These are phyloP conservation scores for Pseudotsuga menziesii DNA, from an alignment of 75 land plant genomes.

Conservation along the genomic window DNA sequence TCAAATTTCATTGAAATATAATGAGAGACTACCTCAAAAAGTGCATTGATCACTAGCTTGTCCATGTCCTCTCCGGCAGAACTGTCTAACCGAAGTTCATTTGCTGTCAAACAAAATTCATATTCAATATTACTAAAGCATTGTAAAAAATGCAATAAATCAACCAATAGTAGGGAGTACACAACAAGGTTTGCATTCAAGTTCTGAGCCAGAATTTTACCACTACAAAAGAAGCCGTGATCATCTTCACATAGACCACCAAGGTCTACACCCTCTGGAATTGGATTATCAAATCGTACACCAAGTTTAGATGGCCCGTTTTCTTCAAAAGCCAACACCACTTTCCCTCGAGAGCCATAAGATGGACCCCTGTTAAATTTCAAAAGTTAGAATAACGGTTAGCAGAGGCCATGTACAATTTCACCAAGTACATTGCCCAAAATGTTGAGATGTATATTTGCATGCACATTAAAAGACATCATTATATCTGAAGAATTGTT, in stretches of 20 bases:
- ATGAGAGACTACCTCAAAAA: slow-evolving; percentile 53
- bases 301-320: slow-evolving; percentile 71
- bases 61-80: slow-evolving; percentile 13
- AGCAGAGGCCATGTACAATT: background rate
- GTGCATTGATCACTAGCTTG: slow-evolving; percentile 15
- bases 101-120: slow-evolving; percentile 22
- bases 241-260: slow-evolving; percentile 75
- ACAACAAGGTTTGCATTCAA: too few relatives aligned
- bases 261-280: slow-evolving; percentile 68
- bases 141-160: background rate
- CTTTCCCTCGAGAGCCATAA: slow-evolving; percentile 58
- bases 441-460: background rate
- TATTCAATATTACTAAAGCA: background rate
- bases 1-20: background rate
- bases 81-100: slow-evolving; percentile 23
- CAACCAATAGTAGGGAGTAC: background rate
- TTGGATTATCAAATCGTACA: slow-evolving; percentile 67
- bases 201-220: slow-evolving; percentile 18
- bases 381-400: background rate
- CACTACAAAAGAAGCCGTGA: slow-evolving; percentile 73
- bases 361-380: slow-evolving; percentile 45
- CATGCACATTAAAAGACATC: background rate
- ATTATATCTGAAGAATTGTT: background rate
- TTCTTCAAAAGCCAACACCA: slow-evolving; percentile 59
- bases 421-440: background rate